phyloP scores from a whole-genome alignment of 2,329 filamentous ascomycete species.

The Blastomyces emzantsi region DNA sequence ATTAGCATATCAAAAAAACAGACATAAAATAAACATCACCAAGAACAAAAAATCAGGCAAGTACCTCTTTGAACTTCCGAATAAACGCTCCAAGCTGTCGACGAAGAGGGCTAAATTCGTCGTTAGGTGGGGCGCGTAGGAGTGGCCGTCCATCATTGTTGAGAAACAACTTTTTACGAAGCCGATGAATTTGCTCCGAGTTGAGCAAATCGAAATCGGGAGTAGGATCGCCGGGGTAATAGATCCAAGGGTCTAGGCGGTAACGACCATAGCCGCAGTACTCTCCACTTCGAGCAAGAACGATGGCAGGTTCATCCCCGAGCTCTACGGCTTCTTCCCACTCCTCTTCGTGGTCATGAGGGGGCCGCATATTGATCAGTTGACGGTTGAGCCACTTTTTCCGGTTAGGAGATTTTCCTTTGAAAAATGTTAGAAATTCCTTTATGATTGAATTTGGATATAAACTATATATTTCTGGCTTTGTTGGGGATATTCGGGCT shows the following conservation, averaged over 20 bases:
- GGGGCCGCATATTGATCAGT: background rate
- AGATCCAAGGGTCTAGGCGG: background rate
- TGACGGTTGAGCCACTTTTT: background rate
- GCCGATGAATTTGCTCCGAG: slow-evolving; percentile 7
- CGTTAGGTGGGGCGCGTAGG: background rate
- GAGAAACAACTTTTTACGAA: slow-evolving; percentile 6
- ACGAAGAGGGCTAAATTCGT: background rate
- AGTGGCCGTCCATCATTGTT: background rate
- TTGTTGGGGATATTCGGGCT: background rate
- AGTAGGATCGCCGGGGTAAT: background rate
- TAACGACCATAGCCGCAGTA: slow-evolving; percentile 2
- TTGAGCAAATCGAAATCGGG: slow-evolving; percentile 7
- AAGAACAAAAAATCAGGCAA: background rate
- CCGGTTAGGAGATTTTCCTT: background rate
- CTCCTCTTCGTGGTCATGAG: background rate
- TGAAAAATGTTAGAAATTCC: background rate
- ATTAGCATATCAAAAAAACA: background rate
- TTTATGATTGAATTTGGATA: background rate
- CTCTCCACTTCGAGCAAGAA: slow-evolving; percentile 1
- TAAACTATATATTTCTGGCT: background rate
- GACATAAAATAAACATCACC: background rate
- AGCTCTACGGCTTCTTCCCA: slow-evolving; percentile 4
- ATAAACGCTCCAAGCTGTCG: background rate
- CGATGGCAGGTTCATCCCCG: background rate
- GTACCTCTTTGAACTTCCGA: background rate